Base-by-base conservation (phyloP, 202 grass and related monocot species). In the Elaeis oleifera region DNA sequence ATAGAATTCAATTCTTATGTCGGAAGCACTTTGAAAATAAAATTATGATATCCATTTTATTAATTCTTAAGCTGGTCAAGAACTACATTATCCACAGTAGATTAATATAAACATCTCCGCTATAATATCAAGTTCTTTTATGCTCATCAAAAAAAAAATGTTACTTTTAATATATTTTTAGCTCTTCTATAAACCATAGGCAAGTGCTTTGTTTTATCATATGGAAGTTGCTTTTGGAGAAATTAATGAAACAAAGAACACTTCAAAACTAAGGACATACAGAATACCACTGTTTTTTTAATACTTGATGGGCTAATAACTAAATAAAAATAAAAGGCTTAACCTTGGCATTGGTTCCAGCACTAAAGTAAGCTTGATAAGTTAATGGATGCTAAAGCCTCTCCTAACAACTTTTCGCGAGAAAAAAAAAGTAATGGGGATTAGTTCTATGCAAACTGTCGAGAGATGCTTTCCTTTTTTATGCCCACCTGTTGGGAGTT, bases 241-340 rank as follows among this genome's bases (percentile, higher is more conserved):
- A 23, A 64, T 74, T 64, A 74, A 74, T 74, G 71, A 73, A 74
- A 36, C 24, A 44, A 74, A 36, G 59, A 23, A 52, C 61, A 51
- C 50, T 53, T 26, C 61, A 61, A 39, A 54, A 20, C 59, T 23
- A 58, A 74, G 25, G 71, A 64, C 59, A 63, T 54, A 64, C 44
- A 13, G 36, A 13, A 44, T 44, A 28, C 53, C 25, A 44, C 49
- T 32, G 4, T 59, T 61, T 62, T 22, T 56, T 56, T 14, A 50
- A 20, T 31, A 17, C 2, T 54, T 44, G 27, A 23, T 27, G 32
- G 50, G 60, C 51, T 39, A 44, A 51, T 64, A 61, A 64, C 49
- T 27, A 74, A 63, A 50, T 13, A 61, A 48, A 56, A 36, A 61
- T 29, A 61, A 20, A 58, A 16, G 53, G 27, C 25, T 39, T 17